Base-by-base conservation (phyloP, 371 early-diverging fungal genomes). In the Mucor sp. region DNA sequence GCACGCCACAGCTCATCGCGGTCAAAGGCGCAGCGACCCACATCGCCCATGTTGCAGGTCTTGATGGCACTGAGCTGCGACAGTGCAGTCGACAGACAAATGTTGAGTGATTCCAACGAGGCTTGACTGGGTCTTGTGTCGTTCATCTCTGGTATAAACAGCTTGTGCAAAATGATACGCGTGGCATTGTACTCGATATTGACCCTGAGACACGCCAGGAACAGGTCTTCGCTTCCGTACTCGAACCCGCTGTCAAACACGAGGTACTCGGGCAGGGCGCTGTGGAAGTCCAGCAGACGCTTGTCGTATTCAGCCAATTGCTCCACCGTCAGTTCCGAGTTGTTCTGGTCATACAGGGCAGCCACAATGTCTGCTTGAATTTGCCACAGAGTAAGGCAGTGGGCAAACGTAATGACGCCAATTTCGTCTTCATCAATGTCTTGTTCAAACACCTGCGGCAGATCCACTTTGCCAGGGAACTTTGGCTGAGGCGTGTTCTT, bases 1-100 rank as follows among this genome's bases (percentile, higher is more conserved):
- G 79, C 74, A 35, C 79, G 66, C 76, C 76, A 79, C 15, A 79
- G 47, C 43, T 79, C 79, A 63, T 79, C 76, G 6, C 76, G 76
- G 64, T 79, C 79, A 66, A 79, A 79, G 0, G 72, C 69, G 55
- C 79, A 79, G 7, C 70, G 66, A 0, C 73, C 75, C 12, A 65
- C 32, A 6, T 62, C 66, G 11, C 59, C 65, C 66, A 71, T 67
- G 35, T 61, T 67, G 21, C 71, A 70, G 6, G 76, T 75, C 25
- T 75, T 75, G 60, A 75, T 66, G 3, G 71, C 68, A 50, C 71
- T 71, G 37, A 78, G 33, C 33, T 75, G 75, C 21, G 59, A 56
- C 6, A 79, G 39, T n/a, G 76, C 61, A 19, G 76, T 66, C 14
- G 62, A 60, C 8, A 79, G 60, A 59, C 79, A 79, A n/a, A 64